Percentiles rank a stretch among this genome's conserved stretches.
These are phyloP conservation scores for Verbascum thapsus DNA, from an alignment of 257 asterid genomes.

Conservation along the genomic window DNA sequence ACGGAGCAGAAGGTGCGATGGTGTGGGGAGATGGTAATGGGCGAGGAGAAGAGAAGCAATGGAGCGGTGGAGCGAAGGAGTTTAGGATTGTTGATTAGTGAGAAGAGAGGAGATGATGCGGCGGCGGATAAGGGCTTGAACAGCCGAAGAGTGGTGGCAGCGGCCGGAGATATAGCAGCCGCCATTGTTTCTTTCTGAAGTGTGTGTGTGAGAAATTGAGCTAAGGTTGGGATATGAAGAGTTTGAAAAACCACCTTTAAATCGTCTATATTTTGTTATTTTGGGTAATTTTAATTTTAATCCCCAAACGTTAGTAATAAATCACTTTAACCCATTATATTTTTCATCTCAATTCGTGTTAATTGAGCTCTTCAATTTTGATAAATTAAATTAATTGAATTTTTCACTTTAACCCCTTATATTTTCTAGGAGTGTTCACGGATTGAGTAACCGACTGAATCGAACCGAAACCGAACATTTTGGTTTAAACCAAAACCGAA, in stretches of 20 bases:
- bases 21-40: constrained; percentile 37
- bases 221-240: constrained; percentile 31
- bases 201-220: constrained; percentile 13
- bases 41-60: constrained; percentile 36
- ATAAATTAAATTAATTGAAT: too few relatives aligned
- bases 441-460: too few relatives aligned
- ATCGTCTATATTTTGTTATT: too few relatives aligned
- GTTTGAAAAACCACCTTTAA: background rate
- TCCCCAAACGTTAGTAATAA: too few relatives aligned
- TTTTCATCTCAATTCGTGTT: too few relatives aligned
- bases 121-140: constrained; percentile 53
- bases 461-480: too few relatives aligned
- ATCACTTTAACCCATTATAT: too few relatives aligned
- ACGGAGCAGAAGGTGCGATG: constrained; percentile 54
- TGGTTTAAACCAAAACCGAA: too few relatives aligned
- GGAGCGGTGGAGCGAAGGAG: constrained; percentile 29
- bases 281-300: too few relatives aligned
- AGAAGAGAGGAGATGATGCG: constrained; percentile 45
- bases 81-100: constrained; percentile 33
- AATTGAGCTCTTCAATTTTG: too few relatives aligned
- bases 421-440: too few relatives aligned
- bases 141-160: constrained; percentile 63
- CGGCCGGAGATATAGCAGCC: constrained; percentile 66
- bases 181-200: constrained; percentile 45
- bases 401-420: too few relatives aligned